Percentiles rank a stretch among this genome's conserved stretches.
Conservation (phyloP, 441 rosid species). For the Pelargonium cotyledonis region DNA sequence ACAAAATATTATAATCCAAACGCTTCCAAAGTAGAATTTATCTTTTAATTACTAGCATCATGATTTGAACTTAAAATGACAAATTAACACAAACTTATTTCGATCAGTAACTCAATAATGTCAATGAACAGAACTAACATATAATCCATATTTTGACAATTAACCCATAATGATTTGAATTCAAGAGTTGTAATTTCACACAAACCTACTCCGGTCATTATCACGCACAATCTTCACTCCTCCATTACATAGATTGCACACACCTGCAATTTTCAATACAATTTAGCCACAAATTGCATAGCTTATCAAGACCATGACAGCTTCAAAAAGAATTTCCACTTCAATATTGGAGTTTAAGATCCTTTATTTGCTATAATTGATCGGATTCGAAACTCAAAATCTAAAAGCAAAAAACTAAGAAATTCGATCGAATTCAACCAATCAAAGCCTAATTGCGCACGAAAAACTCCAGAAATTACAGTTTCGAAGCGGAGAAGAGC, state of each 20-base stretch:
- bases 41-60: no score
- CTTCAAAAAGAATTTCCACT: background rate
- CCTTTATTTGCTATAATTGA: background rate
- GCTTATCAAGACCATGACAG: background rate
- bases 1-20: no score
- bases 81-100: no score
- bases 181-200: conserved; percentile 1
- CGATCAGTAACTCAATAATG: no score
- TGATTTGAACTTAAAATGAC: no score
- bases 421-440: background rate
- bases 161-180: background rate
- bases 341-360: background rate
- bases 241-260: conserved; percentile 87
- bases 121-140: background rate
- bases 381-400: background rate
- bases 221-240: conserved; percentile 78
- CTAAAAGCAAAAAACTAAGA: background rate
- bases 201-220: conserved; percentile 64
- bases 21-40: no score
- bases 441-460: no score
- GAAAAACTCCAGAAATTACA: no score
- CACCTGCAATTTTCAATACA: conserved; percentile 34
- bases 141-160: background rate
- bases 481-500: background rate
- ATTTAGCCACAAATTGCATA: background rate